Conservation (phyloP, 148 eudicot genomes). For the Selenicereus undatus region DNA sequence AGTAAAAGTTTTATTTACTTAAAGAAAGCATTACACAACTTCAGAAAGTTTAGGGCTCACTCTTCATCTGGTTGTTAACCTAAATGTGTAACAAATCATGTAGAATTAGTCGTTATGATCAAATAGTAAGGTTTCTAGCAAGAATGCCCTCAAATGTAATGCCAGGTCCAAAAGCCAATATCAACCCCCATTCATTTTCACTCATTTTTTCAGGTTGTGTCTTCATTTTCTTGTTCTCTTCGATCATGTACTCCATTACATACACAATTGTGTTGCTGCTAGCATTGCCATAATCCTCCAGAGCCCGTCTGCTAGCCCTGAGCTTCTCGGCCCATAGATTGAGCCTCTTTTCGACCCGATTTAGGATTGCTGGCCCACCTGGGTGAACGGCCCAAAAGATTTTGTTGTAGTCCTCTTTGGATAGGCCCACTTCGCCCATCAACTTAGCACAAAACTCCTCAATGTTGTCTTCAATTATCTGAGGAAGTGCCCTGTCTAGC, state of each 20-base stretch:
- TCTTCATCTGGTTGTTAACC: conserved; percentile 8
- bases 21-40: neutral
- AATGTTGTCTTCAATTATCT: conserved; percentile 82
- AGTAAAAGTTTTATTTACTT: neutral
- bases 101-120: neutral
- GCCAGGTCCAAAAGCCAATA: conserved; percentile 95
- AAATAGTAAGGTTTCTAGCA: conserved; percentile 61
- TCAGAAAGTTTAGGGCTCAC: neutral
- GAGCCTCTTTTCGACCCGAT: conserved; percentile 73
- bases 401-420: conserved; percentile 51
- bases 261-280: conserved; percentile 94
- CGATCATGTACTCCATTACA: conserved; percentile 86
- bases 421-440: conserved; percentile 38
- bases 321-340: conserved; percentile 60
- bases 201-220: conserved; percentile 21
- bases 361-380: conserved; percentile 89
- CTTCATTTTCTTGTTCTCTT: conserved; percentile 44
- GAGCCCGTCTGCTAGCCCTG: conserved; percentile 67
- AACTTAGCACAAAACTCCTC: conserved; percentile 57
- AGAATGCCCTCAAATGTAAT: conserved; percentile 92
- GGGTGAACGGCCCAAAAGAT: conserved; percentile 99
- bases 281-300: conserved; percentile 87
- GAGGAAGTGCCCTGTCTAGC: conserved; percentile 71
- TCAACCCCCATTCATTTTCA: conserved; percentile 78
- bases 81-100: conserved; percentile 7